phyloP scores from a whole-genome alignment of 768 basidiomycete species.

The Boletus subcaerulescens region DNA sequence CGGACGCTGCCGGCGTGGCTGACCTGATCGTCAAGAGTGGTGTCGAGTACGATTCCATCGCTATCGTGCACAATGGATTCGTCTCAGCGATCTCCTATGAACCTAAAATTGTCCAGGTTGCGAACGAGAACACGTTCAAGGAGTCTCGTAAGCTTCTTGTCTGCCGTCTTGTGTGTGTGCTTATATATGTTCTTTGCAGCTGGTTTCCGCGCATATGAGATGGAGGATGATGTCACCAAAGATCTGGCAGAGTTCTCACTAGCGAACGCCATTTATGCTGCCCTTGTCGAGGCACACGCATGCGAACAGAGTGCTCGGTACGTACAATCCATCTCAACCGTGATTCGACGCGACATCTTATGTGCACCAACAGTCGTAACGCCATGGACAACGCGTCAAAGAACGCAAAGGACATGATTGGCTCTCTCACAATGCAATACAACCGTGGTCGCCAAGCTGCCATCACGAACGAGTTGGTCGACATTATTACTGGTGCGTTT shows the following conservation, averaged over 20 bases:
- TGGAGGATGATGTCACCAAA: constrained; percentile 93
- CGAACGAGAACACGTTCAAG: constrained; percentile 76
- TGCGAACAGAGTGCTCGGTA: constrained; percentile 92
- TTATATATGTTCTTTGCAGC: constrained; percentile 39
- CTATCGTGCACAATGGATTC: constrained; percentile 82
- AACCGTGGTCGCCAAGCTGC: constrained; percentile 98
- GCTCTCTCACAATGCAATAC: constrained; percentile 85
- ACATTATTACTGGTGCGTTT: constrained; percentile 81
- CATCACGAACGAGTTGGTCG: constrained; percentile 93
- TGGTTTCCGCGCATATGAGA: constrained; percentile 93
- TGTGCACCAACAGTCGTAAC: constrained; percentile 57
- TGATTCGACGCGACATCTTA: neutral
- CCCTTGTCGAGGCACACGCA: constrained; percentile 92
- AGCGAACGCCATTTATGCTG: constrained; percentile 93
- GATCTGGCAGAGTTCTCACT: constrained; percentile 94
- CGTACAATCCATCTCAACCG: constrained; percentile 6
- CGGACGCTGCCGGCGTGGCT: constrained; percentile 91
- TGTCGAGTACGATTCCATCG: constrained; percentile 82
- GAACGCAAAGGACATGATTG: constrained; percentile 96
- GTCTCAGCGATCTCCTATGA: constrained; percentile 91
- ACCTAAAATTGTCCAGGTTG: constrained; percentile 68
- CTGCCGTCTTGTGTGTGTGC: neutral
- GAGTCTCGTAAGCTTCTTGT: constrained; percentile 58
- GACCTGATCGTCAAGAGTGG: constrained; percentile 87
- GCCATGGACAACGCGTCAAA: constrained; percentile 99